phyloP scores from a whole-genome alignment of 345 rosid genomes.

The Arabis hirsuta region DNA sequence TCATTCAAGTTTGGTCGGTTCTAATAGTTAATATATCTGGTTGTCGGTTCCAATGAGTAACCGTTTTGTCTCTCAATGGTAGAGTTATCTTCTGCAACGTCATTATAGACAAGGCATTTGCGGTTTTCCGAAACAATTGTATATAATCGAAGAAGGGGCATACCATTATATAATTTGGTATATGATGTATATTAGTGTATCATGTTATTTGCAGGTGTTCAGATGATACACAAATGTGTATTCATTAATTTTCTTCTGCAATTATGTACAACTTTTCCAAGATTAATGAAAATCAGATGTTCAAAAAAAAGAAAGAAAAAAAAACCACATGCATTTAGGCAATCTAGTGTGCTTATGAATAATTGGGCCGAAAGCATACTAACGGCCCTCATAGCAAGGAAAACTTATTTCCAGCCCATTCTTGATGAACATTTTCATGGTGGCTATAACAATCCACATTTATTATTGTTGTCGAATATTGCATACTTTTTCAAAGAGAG shows the following conservation, averaged over 20 bases:
- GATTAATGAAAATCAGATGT: too few species aligned
- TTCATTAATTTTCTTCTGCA: too few species aligned
- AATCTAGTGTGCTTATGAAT: background rate
- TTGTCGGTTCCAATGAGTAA: background rate
- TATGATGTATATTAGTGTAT: too few species aligned
- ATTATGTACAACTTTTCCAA: too few species aligned
- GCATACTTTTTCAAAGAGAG: constrained; percentile 20
- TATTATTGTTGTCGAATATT: constrained; percentile 18
- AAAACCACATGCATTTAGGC: background rate
- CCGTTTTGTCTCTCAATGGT: too few species aligned
- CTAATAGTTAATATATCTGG: too few species aligned
- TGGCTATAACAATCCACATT: constrained; percentile 6
- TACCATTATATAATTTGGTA: too few species aligned
- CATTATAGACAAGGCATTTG: too few species aligned
- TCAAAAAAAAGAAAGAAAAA: background rate
- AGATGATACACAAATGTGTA: too few species aligned
- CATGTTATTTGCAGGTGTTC: too few species aligned
- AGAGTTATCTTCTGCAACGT: background rate
- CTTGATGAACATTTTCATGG: background rate
- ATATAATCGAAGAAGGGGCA: background rate
- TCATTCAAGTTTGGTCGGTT: too few species aligned
- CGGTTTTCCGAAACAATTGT: background rate
- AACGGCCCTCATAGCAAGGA: background rate
- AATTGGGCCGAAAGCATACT: constrained; percentile 17
- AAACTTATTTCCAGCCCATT: background rate